Evolutionary conservation across 208 protist genomes (phyloP), one percentile per base, ranked within the genome.

Genomic region (Trypanosoma grayi): DNA sequence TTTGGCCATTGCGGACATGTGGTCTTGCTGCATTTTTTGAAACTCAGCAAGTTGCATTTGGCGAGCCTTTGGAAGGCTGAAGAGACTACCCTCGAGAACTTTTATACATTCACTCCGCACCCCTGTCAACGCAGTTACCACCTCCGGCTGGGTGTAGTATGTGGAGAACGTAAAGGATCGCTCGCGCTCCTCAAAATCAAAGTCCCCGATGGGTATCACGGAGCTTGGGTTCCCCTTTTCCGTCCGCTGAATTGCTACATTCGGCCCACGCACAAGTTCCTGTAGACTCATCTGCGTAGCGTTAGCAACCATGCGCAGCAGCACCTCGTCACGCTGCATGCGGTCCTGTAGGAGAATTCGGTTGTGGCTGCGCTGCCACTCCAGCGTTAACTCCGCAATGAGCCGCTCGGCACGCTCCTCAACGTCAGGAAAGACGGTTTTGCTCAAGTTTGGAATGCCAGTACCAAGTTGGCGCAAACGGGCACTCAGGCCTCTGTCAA

Each of bases 121-220:
- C 8, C 85, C 86, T 6, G 89, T 93, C 50, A 97, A 64, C 4
- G 93, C 91, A 31, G 81, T 84, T 16, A 97, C 81, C 25, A 97
- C 92, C 71, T 97, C 86, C 2, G 84, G 87, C 73, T 97, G 91
- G 1, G 91, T 97, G 66, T 93, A 97, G 73, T 97, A 97, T 4
- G 93, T 96, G 5, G 86, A 86, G 52, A 97, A 97, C 48, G 78
- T 95, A 60, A 97, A 97, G 51, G 83, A 61, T 18, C 75, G 66
- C 52, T 95, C 85, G 16, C 77, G 73, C 46, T 85, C 85, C 34
- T 58, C 77, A 76, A 94, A 96, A 41, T 87, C 57, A 66, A 90
- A 92, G 24, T 66, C 50, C 20, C 76, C 82, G 8, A 85, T 64
- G 10, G 71, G 70, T 56, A 93, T 90, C 30, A 92, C 83, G 11